Evolutionary conservation across 2,329 filamentous ascomycete genomes (phyloP), one percentile per base, ranked within the genome.

Genomic region (Grosmannia serpens): DNA sequence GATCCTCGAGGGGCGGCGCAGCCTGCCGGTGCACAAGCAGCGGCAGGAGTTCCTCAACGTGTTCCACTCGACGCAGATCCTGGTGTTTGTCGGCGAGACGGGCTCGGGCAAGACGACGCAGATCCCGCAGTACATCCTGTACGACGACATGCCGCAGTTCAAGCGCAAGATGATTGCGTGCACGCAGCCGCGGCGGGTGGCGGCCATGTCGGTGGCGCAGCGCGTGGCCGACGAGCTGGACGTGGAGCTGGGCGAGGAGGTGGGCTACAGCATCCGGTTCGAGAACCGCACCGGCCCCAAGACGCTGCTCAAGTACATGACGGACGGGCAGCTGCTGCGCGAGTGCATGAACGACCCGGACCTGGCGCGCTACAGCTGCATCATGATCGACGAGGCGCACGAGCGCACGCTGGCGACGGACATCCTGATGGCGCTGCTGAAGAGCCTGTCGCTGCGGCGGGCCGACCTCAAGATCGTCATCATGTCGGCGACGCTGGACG

Each of bases 71-170:
- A 89, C 86, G 27, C 94, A 99, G 74, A 96, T 99, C 65, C 84
- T 99, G 61, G 94, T 99, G 67, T 96, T 99, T 68, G 94, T 99
- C 64, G 94, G 94, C 77, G 94, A 99, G 79, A 99, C 94, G 10
- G 94, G 95, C 83, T 99, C 94, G 64, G 94, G 94, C 76, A 99
- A 99, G 78, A 99, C 94, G 5, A 99, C 94, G 0, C 94, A 99
- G 77, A 97, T 99, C 62, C 94, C 94, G 2, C 94, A 99, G 72
- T 99, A 96, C 71, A 92, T 99, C 64, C 84, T 99, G 47, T 97
- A 88, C 78, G 94, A 99, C 74, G 94, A 99, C 73, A 81, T 96
- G 35, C 92, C 94, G 29, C 89, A 97, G 67, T 77, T 84, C 62
- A 85, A 86, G 65, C 82, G 84, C 70, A 96, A 96, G 77, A 86